Evolutionary conservation across 352 stramenopile species (phyloP).

Genomic region (Phytopythium montanum): DNA sequence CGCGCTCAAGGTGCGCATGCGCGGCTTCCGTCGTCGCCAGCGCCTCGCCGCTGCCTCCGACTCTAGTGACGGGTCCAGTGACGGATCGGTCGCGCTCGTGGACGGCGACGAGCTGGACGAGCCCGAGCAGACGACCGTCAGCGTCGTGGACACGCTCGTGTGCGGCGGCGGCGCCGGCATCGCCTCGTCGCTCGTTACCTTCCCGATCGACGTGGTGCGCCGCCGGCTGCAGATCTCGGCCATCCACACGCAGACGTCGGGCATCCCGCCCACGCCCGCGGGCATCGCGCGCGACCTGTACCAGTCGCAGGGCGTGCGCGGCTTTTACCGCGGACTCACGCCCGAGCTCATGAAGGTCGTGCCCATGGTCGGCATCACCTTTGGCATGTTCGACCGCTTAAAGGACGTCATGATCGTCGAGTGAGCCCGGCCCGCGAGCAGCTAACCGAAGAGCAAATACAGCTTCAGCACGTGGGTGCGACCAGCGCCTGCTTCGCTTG

Average conservation of each 20-base stretch:
- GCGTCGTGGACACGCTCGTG: constrained; percentile 84
- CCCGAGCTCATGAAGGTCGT: constrained; percentile 97
- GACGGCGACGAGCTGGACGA: constrained; percentile 14
- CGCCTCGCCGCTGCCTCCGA: constrained; percentile 18
- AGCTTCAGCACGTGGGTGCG: background rate
- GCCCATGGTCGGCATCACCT: constrained; percentile 96
- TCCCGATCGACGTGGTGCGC: constrained; percentile 94
- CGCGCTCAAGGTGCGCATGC: constrained; percentile 88
- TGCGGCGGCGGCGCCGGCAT: constrained; percentile 90
- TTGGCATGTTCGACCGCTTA: constrained; percentile 93
- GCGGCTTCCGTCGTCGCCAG: constrained; percentile 67
- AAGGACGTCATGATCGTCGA: constrained; percentile 89
- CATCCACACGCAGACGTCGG: constrained; percentile 64
- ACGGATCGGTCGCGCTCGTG: constrained; percentile 15
- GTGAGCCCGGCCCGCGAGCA: background rate
- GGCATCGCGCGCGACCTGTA: constrained; percentile 77
- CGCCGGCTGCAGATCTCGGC: constrained; percentile 94
- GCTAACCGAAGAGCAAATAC: background rate
- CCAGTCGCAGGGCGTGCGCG: constrained; percentile 60
- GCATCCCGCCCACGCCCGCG: constrained; percentile 63
- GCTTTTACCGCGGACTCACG: constrained; percentile 88
- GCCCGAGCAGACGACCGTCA: constrained; percentile 28
- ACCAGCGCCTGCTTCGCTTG: background rate
- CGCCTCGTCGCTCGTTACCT: constrained; percentile 91
- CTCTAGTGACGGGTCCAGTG: too few relatives aligned